Evolutionary conservation across 805 yeast genomes (phyloP).

Genomic region (Saccharomycopsis lassenensis): DNA sequence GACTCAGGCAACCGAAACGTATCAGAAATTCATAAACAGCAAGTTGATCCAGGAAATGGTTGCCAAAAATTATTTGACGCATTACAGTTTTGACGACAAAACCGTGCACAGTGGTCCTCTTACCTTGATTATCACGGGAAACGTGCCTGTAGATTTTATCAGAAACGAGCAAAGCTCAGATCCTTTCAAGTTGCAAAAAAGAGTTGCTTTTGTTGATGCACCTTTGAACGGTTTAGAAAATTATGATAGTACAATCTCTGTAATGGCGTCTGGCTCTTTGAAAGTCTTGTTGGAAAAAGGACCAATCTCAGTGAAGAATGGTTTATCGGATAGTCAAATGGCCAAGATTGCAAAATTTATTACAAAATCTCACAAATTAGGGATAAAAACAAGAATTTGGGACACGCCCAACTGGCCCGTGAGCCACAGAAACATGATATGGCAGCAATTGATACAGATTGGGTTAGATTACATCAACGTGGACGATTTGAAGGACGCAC

Average conservation of each 20-base stretch:
- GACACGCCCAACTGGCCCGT: slow-evolving; percentile 63
- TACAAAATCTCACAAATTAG: slow-evolving; percentile 36
- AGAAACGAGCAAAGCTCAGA: slow-evolving; percentile 18
- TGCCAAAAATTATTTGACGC: slow-evolving; percentile 36
- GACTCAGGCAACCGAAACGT: slow-evolving; percentile 36
- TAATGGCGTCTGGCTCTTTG: slow-evolving; percentile 36
- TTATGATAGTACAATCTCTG: slow-evolving; percentile 19
- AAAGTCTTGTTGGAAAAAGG: slow-evolving; percentile 11
- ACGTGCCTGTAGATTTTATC: slow-evolving; percentile 38
- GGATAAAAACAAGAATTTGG: slow-evolving; percentile 56
- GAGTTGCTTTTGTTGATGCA: slow-evolving; percentile 36
- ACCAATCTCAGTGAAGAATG: too few relatives aligned
- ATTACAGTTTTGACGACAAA: slow-evolving; percentile 28
- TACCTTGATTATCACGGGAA: slow-evolving; percentile 56
- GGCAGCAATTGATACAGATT: slow-evolving; percentile 36
- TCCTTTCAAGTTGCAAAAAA: slow-evolving; percentile 20
- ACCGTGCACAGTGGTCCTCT: slow-evolving; percentile 39
- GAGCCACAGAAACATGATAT: slow-evolving; percentile 31
- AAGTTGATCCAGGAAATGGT: slow-evolving; percentile 24
- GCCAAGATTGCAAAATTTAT: slow-evolving; percentile 23
- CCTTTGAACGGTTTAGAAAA: slow-evolving; percentile 23
- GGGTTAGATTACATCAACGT: slow-evolving; percentile 53
- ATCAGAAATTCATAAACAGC: slow-evolving; percentile 32
- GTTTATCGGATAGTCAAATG: slow-evolving; percentile 28
- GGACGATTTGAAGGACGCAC: slow-evolving; percentile 45